These are phyloP conservation scores for Thozetella sp. DNA, from an alignment of 495 filamentous ascomycete genomes.

Conservation along the genomic window DNA sequence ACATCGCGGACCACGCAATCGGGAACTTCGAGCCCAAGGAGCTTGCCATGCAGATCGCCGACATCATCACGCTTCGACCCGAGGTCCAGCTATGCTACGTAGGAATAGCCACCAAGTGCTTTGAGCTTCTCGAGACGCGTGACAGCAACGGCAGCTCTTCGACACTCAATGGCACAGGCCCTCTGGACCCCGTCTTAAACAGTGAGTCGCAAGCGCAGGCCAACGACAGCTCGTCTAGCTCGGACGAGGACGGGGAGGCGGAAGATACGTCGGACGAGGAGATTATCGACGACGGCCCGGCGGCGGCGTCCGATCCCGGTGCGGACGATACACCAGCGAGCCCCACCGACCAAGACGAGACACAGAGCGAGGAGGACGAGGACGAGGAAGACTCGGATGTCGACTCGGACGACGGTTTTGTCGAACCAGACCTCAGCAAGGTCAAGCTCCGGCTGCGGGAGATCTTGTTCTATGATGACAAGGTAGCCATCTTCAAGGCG, in stretches of 20 bases:
- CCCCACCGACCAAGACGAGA: slow-evolving; percentile 32
- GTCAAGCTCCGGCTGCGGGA: slow-evolving; percentile 71
- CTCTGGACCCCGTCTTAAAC: slow-evolving; percentile 41
- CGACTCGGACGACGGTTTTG: slow-evolving; percentile 56
- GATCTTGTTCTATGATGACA: slow-evolving; percentile 90
- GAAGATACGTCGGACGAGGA: slow-evolving; percentile 13
- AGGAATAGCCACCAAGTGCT: slow-evolving; percentile 82
- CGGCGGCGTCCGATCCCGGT: slow-evolving; percentile 47
- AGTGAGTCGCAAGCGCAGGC: slow-evolving; percentile 41
- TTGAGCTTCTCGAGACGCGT: slow-evolving; percentile 78
- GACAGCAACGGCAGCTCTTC: slow-evolving; percentile 33
- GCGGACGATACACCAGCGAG: slow-evolving; percentile 34
- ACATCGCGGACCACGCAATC: slow-evolving; percentile 68
- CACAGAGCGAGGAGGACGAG: slow-evolving; percentile 40
- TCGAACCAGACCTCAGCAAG: slow-evolving; percentile 35
- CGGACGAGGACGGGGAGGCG: slow-evolving; percentile 8
- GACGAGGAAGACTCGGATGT: slow-evolving; percentile 42
- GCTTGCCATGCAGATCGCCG: slow-evolving; percentile 80
- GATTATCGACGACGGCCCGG: slow-evolving; percentile 30
- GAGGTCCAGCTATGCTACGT: slow-evolving; percentile 85
- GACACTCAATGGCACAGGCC: slow-evolving; percentile 25
- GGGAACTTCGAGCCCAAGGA: slow-evolving; percentile 63
- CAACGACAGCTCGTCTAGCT: slow-evolving; percentile 26
- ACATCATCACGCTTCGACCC: slow-evolving; percentile 83
- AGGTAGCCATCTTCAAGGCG: slow-evolving; percentile 81